Base-by-base conservation (phyloP, 768 basidiomycete species). In the Termitomyces sp. region DNA sequence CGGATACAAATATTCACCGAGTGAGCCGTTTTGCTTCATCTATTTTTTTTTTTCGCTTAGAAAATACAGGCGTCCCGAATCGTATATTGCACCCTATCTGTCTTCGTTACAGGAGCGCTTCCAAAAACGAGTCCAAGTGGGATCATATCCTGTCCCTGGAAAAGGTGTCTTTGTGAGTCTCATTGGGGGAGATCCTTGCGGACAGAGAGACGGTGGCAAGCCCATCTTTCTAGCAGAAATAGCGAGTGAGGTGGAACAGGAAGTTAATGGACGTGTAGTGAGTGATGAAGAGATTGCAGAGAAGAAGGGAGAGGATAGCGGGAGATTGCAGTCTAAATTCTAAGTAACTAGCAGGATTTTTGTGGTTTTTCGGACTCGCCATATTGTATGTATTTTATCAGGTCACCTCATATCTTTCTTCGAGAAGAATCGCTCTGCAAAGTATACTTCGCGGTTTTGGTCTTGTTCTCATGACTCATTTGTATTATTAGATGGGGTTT, bases 1-100 rank as follows among this genome's bases (percentile, higher is more conserved):
- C 79, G 94, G 48, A 83, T 91, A 45, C 87, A 95, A 65, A 81
- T 97, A 7, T 94, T 89, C 69, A 96, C 95, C 5, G 75, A 79
- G 90, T 93, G 68, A 61, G 74, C 54, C 48, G 48, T 37, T 49
- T 36, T 46, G 20, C 41, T 20, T 47, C 50, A 42, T 54, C 39
- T 47, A 39, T 16, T 45, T 45, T 13, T 47, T 48, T 24, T 8
- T 22, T 13, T 39, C 37, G 49, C 28, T 29, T 9, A 29, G 26
- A 41, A 33, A 54, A 36, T 15, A 41, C 61, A 80, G 77, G 75
- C 90, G 69, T 62, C 84, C 90, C 0, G 95, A 98, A 75, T 92
- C 90, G 1, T 83, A 84, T 68, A 83, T 83, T 47, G 81, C 95
- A 16, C 94, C 95, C 0, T 97, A 87, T 72, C 78, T 98, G 26